Base-by-base conservation (phyloP, 139 green algal species). In the Nannochloris sp. region DNA sequence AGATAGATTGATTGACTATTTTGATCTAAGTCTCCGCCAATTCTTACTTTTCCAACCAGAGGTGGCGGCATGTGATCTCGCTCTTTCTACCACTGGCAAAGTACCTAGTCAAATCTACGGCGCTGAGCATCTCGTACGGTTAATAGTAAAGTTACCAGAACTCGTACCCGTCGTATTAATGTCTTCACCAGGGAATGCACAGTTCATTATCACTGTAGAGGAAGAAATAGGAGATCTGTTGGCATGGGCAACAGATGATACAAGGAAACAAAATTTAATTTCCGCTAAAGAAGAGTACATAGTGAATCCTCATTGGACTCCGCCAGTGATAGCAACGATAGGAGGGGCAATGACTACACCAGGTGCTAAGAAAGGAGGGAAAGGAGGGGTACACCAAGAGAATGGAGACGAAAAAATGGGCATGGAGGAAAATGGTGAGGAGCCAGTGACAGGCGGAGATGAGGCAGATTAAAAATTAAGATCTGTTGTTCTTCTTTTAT, bases 81-180 rank as follows among this genome's bases (percentile, higher is more conserved):
- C 29, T 38, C 9, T 48, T 23, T 42, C 15, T 34, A 19, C 25
- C 54, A 15, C 24, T 29, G 4, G 15, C 3, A 34, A 25, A 6
- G 56, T 70, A 27, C 74, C 89, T 34, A 84, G 79, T 60, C 73
- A 79, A 4, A 54, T 95, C 9, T 97, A 92, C 51, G 90, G 90
- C 7, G 85, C 75, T 1, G 89, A 95, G 82, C 90, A 96, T 80
- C 79, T 97, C 34, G 63, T 94, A 39, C 80, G 90, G 2, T 77
- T 97, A 48, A 77, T 95, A 42, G 71, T 92, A 9, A 95, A 94
- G 76, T 75, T 97, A 53, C 88, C 90, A 12, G 85, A 92, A 34
- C 64, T 96, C 12, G 61, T 95, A 42, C 75, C 82, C 1, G 71
- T 78, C 19, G 54, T 34, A 2, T 46, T 60, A 39, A 78, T 78